Base-by-base conservation (phyloP, 2,329 filamentous ascomycete genomes). In the Pyrenophora teres region DNA sequence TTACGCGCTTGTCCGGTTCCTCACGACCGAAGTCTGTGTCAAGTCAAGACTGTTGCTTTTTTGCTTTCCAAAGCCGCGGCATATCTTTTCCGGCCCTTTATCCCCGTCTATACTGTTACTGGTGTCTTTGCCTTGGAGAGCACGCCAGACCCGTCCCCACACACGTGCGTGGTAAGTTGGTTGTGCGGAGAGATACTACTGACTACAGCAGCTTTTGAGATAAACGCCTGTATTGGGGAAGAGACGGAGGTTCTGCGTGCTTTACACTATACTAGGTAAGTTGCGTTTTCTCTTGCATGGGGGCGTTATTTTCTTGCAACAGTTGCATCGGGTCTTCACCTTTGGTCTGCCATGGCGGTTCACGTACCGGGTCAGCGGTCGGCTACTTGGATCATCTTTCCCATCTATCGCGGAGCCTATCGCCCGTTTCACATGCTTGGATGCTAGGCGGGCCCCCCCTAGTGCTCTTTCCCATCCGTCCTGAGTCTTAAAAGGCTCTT, bases 401-500 rank as follows among this genome's bases (percentile, higher is more conserved):
- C 62, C 62, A 30, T 58, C 62, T 63, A 68, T 67, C 66, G 62
- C 60, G 50, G 53, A 65, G 55, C 55, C 56, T 59, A 56, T 60
- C 58, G 56, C 54, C 50, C 54, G 62, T 63, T 72, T 70, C 70
- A 73, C 71, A 73, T 73, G 70, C 62, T 40, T 45, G 46, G 42
- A 43, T 42, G 46, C 52, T 57, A 56, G 40, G 49, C 52, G 50
- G 55, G 56, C 54, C 62, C 60, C 53, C 57, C 58, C 43, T 49
- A 47, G 50, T 40, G 43, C 57, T 55, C 65, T 62, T 65, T 62
- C 64, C 67, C 68, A 62, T 71, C 67, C 58, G 68, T 70, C 67
- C 69, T 59, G 50, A 57, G 49, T 52, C 44, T 60, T 69, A 72
- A 70, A 73, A 72, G 63, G 69, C 21, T 38, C 57, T 50, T 38